Evolutionary conservation across 192 early-diverging fungal genomes (phyloP), one percentile per base, ranked within the genome.

Genomic region (Linnemannia exigua): DNA sequence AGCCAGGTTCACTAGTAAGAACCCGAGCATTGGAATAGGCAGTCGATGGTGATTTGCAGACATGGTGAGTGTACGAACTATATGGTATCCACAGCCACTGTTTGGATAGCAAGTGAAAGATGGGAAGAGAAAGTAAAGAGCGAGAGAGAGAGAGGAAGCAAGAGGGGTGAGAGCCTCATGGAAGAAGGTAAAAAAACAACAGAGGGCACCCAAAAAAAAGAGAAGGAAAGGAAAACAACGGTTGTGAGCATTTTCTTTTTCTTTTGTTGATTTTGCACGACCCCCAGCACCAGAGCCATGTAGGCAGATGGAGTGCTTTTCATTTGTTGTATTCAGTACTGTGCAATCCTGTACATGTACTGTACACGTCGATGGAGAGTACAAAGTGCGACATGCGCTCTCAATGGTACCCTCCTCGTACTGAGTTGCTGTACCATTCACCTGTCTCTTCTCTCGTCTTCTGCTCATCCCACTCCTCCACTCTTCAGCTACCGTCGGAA

Each of bases 351-450:
- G n/a, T n/a, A n/a, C n/a, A n/a, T n/a, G n/a, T n/a, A n/a, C n/a
- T n/a, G n/a, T n/a, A n/a, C n/a, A n/a, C n/a, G n/a, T n/a, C n/a
- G n/a, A n/a, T 2, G 28, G 9, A 1, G 28, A 20, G 12, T 61
- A 61, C 25, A 28, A 61, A 61, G 28, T 61, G 58, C n/a, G 58
- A 61, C 58, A 61, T 61, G 22, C 58, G 58, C 58, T 61, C 58
- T 61, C 58, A 61, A 61, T 61, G 58, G 58, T 61, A 1, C 28
- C 58, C 58, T 12, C 11, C n/a, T 14, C n/a, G n/a, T n/a, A n/a
- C n/a, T n/a, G n/a, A n/a, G n/a, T n/a, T n/a, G n/a, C n/a, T n/a
- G n/a, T n/a, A n/a, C n/a, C n/a, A n/a, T 9, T 50, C 22, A 16
- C 17, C 48, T 50, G 6, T 50, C 20, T 20, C 58, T 11, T 0